Percentiles rank a stretch among this genome's conserved stretches.
phyloP scores from a whole-genome alignment of 108 stramenopile species.

The Pinguiococcus pyrenoidosus region DNA sequence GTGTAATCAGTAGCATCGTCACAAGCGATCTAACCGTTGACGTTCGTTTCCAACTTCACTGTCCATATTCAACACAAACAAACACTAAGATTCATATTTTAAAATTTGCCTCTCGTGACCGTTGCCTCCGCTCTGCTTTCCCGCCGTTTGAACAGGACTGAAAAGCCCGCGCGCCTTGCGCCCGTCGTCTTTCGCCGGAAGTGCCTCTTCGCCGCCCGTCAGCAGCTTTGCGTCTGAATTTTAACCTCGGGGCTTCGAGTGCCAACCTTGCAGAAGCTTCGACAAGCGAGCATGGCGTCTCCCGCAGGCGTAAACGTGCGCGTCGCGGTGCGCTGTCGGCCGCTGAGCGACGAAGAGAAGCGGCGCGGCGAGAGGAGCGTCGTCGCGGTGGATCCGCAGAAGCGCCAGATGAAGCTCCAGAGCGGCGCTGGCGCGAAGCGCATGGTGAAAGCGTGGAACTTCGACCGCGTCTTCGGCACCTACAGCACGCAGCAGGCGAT shows the following conservation, averaged over 20 bases:
- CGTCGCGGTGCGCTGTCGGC: constrained; percentile 42
- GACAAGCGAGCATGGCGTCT: not conserved
- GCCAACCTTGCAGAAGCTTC: not conserved
- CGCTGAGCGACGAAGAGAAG: constrained; percentile 38
- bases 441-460: constrained; percentile 30
- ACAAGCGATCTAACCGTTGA: too few species aligned
- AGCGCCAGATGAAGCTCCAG: constrained; percentile 7
- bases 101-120: too few species aligned
- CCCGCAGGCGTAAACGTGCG: constrained; percentile 21
- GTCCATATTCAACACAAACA: too few species aligned
- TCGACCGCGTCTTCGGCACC: constrained; percentile 39
- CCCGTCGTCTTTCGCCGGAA: too few species aligned
- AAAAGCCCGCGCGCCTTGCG: too few species aligned
- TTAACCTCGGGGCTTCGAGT: not conserved
- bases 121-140: too few species aligned
- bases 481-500: constrained; percentile 46
- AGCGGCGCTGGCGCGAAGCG: constrained; percentile 18
- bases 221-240: too few species aligned
- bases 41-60: too few species aligned
- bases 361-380: constrained; percentile 28
- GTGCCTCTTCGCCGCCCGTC: not conserved
- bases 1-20: too few species aligned
- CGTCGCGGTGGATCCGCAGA: constrained; percentile 29
- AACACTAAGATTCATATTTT: too few species aligned
- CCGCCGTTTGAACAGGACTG: too few species aligned